Evolutionary conservation across 306 rosid genomes (phyloP).

Genomic region (Casuarina equisetifolia): DNA sequence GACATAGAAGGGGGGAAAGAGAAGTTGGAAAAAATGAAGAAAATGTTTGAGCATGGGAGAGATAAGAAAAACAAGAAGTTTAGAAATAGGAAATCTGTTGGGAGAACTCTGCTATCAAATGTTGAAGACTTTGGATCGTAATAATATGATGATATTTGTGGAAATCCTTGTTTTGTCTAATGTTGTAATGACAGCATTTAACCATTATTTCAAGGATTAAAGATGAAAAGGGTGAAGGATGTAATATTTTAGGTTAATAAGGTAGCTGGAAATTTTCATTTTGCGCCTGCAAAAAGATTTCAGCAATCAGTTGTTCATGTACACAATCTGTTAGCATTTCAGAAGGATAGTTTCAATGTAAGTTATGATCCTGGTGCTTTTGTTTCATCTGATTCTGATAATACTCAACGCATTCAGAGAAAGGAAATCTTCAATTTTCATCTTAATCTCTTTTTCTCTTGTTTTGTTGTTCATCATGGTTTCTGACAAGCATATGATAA

Average conservation of each 20-base stretch:
- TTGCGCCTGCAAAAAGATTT: constrained; percentile 98
- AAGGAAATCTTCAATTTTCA: neutral
- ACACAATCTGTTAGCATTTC: constrained; percentile 87
- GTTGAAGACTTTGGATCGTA: constrained; percentile 31
- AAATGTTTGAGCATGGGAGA: constrained; percentile 39
- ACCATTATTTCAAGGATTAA: constrained; percentile 47
- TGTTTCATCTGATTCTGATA: neutral
- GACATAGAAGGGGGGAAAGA: constrained; percentile 72
- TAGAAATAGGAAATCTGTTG: constrained; percentile 42
- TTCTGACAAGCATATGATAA: constrained; percentile 27
- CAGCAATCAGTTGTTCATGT: constrained; percentile 92
- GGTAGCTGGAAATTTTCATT: constrained; percentile 97
- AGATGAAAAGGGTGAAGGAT: constrained; percentile 98
- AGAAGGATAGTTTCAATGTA: constrained; percentile 96
- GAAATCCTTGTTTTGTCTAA: neutral
- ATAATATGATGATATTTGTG: neutral
- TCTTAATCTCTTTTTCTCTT: neutral
- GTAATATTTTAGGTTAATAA: constrained; percentile 93
- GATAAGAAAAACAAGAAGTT: constrained; percentile 45
- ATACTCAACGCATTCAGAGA: neutral
- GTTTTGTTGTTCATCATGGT: neutral
- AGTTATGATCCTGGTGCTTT: constrained; percentile 34
- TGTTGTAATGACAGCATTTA: too few relatives aligned
- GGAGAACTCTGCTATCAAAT: constrained; percentile 34
- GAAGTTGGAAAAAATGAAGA: constrained; percentile 70